Conservation (phyloP, 306 rosid genomes). For the Inga leiocalycina region DNA sequence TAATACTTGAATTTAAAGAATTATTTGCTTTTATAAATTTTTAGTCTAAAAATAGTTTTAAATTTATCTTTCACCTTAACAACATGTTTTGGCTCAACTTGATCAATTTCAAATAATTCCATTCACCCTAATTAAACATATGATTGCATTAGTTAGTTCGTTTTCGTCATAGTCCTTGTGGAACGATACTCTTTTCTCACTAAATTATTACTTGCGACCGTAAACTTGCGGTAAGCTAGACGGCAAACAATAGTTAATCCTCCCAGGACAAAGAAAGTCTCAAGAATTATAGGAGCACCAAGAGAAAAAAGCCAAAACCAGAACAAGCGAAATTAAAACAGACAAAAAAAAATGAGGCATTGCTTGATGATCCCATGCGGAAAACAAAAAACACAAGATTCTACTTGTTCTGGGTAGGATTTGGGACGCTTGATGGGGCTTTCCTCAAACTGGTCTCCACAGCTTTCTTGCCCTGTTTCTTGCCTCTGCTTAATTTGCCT, state of each 20-base stretch:
- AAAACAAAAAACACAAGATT: not conserved
- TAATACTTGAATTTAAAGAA: too few species aligned
- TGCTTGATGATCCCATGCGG: slow-evolving; percentile 19
- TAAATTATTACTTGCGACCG: too few species aligned
- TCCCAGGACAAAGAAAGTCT: not conserved
- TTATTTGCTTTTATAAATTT: too few species aligned
- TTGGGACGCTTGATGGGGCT: slow-evolving; percentile 60
- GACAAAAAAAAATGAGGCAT: not conserved
- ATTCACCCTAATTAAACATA: too few species aligned
- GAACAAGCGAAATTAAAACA: not conserved
- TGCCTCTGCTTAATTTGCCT: slow-evolving; percentile 42
- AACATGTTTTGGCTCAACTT: too few species aligned
- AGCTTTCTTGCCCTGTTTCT: slow-evolving; percentile 47
- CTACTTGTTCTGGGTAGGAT: slow-evolving; percentile 72
- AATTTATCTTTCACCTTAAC: too few species aligned
- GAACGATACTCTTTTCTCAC: too few species aligned
- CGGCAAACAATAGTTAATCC: not conserved
- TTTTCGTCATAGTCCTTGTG: too few species aligned
- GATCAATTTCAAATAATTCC: too few species aligned
- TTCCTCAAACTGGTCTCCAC: slow-evolving; percentile 56
- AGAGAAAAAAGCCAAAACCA: not conserved
- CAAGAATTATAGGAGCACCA: slow-evolving; percentile 23
- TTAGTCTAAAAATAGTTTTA: too few species aligned
- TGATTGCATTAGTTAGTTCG: too few species aligned
- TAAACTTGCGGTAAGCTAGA: too few species aligned